Evolutionary conservation across 1,139 yeast genomes (phyloP), one percentile per base, ranked within the genome.

Genomic region (Hanseniaspora sp.): DNA sequence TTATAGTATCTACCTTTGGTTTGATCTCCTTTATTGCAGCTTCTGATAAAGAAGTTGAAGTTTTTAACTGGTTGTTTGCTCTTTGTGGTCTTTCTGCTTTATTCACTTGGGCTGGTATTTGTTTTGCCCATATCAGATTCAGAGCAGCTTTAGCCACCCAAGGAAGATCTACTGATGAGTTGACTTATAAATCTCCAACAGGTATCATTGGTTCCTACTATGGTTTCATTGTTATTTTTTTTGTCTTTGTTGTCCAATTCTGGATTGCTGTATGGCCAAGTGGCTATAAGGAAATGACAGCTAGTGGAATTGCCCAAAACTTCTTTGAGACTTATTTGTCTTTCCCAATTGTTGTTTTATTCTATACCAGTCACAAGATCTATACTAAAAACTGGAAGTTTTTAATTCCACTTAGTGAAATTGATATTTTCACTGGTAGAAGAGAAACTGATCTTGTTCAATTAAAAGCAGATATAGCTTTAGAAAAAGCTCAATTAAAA

Each of bases 31-130:
- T 67, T 58, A 61, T 74, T 60, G 71, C 70, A 56, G 69, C 66
- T 28, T 67, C 72, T n/a, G 62, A 69, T 1, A 60, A 66, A 18
- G 42, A 42, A 41, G 53, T 71, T 39, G 71, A 75, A 12, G 95
- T 86, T 13, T 86, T 86, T 69, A 68, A 73, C 60, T 90, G 95
- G 90, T 79, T 90, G 61, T 78, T 86, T 58, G 86, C 86, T 69
- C 80, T 90, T 61, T 77, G 86, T 46, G 83, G 88, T 15, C 82
- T 83, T 52, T 79, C 88, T 12, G 88, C 90, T 54, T 74, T 83
- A 63, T 77, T 83, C 58, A 78, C 86, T 15, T 83, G 90, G 90
- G 78, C 80, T 56, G 75, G 79, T 69, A 81, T 82, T 55, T 73
- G 80, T 33, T 69, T 76, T 51, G 75, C 85, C 40, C 87, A 83